Base-by-base conservation (phyloP, 2,329 filamentous ascomycete species). In the Cercospora zeae-maydis region DNA sequence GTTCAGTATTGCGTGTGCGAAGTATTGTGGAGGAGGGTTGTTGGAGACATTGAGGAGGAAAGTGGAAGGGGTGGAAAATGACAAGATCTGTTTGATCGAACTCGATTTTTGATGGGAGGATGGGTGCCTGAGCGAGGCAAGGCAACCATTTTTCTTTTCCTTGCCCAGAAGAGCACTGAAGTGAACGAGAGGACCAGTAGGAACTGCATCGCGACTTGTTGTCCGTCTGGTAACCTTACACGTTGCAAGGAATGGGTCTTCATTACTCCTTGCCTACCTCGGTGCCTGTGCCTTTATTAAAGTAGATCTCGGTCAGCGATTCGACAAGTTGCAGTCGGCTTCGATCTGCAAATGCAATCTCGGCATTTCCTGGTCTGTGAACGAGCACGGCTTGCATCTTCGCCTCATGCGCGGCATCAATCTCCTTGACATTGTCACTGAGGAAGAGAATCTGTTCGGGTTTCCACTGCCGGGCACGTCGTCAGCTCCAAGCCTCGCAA, bases 381-480 rank as follows among this genome's bases (percentile, higher is more conserved):
- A 81, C 77, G 39, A 82, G 69, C 8, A 81, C 66, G 4, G 76
- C 72, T 62, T 78, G 74, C 66, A 82, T 75, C 36, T 76, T 75
- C 7, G 79, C 79, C 57, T 73, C 70, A 45, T 72, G 71, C 5
- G 80, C 80, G 16, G 80, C 80, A 67, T 77, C 73, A 54, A 80
- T 78, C 70, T 82, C 82, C 72, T 83, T 85, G 51, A 90, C 82
- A 72, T 92, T 92, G 77, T 95, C 91, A 71, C 89, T 93, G 64
- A 93, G 78, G 75, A 95, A 95, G n/a, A 92, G 79, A 80, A 90
- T 90, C 61, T 83, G 80, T 10, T 75, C 75, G 16, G 81, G 75
- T 55, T 78, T 69, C 61, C 81, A 64, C 69, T 78, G 34, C 80
- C 2, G 11, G 27, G 49, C 77, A 14, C 45, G 51, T 59, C 45